Conservation (phyloP, 257 asterid genomes). For the Catharanthus roseus region DNA sequence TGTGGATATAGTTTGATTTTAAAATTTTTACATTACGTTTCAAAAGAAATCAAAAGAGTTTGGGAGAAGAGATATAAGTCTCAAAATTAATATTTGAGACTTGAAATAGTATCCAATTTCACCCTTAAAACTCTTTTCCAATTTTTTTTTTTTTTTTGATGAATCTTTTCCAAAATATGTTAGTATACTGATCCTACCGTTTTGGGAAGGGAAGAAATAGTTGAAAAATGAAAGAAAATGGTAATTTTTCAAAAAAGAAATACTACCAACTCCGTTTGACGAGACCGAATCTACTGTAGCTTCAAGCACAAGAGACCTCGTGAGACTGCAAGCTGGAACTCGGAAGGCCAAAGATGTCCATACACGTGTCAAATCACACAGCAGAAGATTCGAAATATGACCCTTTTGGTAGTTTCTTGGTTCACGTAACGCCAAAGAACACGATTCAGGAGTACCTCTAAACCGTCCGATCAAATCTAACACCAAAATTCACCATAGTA, state of each 20-base stretch:
- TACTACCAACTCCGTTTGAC: slow-evolving; percentile 4
- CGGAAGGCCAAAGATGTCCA: background rate
- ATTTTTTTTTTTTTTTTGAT: no score
- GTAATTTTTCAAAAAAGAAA: background rate
- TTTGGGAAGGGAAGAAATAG: no score
- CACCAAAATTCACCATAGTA: slow-evolving; percentile 1
- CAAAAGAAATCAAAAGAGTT: no score
- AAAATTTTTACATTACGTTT: no score
- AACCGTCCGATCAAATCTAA: slow-evolving; percentile 9
- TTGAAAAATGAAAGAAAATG: no score
- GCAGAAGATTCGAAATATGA: background rate
- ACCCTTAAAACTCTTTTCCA: no score
- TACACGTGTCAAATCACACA: background rate
- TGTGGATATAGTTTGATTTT: no score
- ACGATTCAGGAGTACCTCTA: background rate
- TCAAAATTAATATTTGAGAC: no score
- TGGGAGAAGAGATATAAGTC: no score
- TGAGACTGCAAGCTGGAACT: background rate
- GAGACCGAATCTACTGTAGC: background rate
- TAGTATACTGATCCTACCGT: no score
- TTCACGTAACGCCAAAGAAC: slow-evolving; percentile 1
- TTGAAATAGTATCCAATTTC: no score
- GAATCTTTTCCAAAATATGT: no score
- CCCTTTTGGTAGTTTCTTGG: background rate
- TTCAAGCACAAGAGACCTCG: background rate